Evolutionary conservation across 805 yeast genomes (phyloP).

Genomic region (Kodamaea neixiangensis): DNA sequence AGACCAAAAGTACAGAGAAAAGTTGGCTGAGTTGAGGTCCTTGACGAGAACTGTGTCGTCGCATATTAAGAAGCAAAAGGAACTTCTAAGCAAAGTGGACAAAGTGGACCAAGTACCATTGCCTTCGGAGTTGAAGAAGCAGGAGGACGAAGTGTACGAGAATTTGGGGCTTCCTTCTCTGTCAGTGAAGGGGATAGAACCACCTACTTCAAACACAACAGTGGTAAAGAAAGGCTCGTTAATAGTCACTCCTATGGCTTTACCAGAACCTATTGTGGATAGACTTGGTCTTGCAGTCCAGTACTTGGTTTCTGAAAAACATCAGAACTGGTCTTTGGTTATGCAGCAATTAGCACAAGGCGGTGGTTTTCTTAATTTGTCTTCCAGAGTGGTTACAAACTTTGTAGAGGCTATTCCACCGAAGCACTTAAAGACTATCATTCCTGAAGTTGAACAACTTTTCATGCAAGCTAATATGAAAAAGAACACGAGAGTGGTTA

Average conservation of each 20-base stretch:
- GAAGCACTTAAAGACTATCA: constrained; percentile 30
- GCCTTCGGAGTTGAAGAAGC: constrained; percentile 17
- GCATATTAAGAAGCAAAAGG: constrained; percentile 23
- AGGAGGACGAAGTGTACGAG: constrained; percentile 1
- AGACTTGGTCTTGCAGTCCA: constrained; percentile 42
- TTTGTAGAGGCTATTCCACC: constrained; percentile 46
- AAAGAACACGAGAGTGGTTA: constrained; percentile 33
- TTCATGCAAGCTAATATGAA: constrained; percentile 33
- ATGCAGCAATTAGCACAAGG: constrained; percentile 35
- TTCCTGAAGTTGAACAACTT: constrained; percentile 40
- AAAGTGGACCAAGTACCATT: constrained; percentile 16
- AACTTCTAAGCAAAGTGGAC: constrained; percentile 15
- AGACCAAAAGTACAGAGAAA: constrained; percentile 24
- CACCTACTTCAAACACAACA: constrained; percentile 5
- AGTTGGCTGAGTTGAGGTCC: constrained; percentile 28
- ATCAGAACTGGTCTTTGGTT: constrained; percentile 51
- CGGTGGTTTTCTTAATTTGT: constrained; percentile 38
- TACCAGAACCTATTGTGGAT: constrained; percentile 40
- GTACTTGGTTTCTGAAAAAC: constrained; percentile 37
- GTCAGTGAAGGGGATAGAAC: not conserved
- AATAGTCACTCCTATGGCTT: constrained; percentile 19
- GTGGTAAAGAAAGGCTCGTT: constrained; percentile 19
- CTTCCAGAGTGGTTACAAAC: constrained; percentile 32
- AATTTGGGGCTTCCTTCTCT: not conserved
- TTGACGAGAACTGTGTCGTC: constrained; percentile 32